These are phyloP conservation scores for Carex scoparia DNA, from an alignment of 176 grass and related monocot species.

Conservation along the genomic window DNA sequence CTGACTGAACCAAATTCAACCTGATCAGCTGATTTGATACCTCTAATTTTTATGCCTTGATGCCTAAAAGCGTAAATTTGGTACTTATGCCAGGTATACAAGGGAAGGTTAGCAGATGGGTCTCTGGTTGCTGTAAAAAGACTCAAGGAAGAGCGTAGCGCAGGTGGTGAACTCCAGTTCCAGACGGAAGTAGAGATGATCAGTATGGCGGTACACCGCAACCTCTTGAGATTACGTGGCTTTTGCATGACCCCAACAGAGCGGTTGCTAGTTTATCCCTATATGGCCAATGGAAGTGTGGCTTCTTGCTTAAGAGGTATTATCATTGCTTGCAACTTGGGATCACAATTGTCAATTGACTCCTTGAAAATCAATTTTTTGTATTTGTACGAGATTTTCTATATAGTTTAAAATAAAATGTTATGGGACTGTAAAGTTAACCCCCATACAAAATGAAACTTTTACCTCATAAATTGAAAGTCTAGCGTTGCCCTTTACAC, in stretches of 20 bases:
- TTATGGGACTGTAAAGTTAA: too few relatives aligned
- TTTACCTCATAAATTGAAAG: too few relatives aligned
- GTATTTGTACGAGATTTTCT: too few relatives aligned
- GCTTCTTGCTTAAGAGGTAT: constrained; percentile 72
- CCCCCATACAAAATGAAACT: too few relatives aligned
- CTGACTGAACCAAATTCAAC: not conserved
- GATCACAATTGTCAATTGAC: too few relatives aligned
- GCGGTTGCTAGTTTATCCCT: constrained; percentile 68
- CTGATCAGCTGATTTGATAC: not conserved
- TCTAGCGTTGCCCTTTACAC: not conserved
- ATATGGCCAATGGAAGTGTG: constrained; percentile 70
- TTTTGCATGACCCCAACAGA: constrained; percentile 92
- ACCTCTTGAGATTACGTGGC: constrained; percentile 63
- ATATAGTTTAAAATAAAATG: too few relatives aligned
- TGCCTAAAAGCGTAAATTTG: not conserved
- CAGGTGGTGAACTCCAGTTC: constrained; percentile 68
- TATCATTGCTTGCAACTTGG: too few relatives aligned
- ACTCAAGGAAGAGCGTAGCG: constrained; percentile 66
- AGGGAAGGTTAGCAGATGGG: constrained; percentile 62
- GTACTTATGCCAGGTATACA: constrained; percentile 38
- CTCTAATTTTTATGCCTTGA: not conserved
- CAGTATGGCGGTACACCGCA: constrained; percentile 77
- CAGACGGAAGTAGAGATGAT: constrained; percentile 84
- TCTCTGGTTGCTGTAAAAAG: constrained; percentile 72
- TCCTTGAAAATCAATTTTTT: too few relatives aligned